A percentile compares a stretch with the other conserved stretches of the same genome.
Evolutionary conservation across 2,329 filamentous ascomycete species (phyloP).

Genomic region (Sclerotinia trifoliorum): DNA sequence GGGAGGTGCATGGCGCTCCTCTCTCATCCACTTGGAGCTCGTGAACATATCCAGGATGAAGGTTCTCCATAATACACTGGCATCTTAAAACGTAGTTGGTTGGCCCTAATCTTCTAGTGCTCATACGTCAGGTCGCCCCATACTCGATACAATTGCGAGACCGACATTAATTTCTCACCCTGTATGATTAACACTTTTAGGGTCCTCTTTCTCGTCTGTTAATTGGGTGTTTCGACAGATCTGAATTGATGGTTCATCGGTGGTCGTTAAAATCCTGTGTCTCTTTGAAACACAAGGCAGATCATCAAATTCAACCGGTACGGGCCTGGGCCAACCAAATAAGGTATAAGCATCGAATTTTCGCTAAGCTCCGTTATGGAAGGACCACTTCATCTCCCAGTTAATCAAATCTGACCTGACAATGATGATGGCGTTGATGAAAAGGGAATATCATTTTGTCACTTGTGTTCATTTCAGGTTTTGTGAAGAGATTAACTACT

Average conservation of each 20-base stretch:
- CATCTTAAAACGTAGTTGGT: constrained; percentile 1
- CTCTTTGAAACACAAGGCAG: constrained; percentile 29
- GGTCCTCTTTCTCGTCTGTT: not conserved
- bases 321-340: constrained; percentile 24
- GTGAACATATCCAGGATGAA: constrained; percentile 18
- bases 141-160: constrained; percentile 15
- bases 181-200: constrained; percentile 9
- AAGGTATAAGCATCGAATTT: constrained; percentile 19
- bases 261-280: constrained; percentile 29
- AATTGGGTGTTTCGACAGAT: constrained; percentile 26
- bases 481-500: constrained; percentile 5
- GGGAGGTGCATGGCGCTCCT: constrained; percentile 14
- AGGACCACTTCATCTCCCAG: constrained; percentile 29
- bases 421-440: constrained; percentile 14
- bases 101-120: constrained; percentile 8
- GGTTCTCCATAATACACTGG: constrained; percentile 14
- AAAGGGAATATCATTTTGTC: constrained; percentile 5
- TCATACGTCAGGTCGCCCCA: constrained; percentile 15
- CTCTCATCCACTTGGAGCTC: constrained; percentile 15
- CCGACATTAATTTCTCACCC: constrained; percentile 1
- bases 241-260: constrained; percentile 25
- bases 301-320: constrained; percentile 18
- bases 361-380: constrained; percentile 31
- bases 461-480: constrained; percentile 12
- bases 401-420: constrained; percentile 18